phyloP scores from a whole-genome alignment of 768 basidiomycete species.

The Hygrocybe coccinea region DNA sequence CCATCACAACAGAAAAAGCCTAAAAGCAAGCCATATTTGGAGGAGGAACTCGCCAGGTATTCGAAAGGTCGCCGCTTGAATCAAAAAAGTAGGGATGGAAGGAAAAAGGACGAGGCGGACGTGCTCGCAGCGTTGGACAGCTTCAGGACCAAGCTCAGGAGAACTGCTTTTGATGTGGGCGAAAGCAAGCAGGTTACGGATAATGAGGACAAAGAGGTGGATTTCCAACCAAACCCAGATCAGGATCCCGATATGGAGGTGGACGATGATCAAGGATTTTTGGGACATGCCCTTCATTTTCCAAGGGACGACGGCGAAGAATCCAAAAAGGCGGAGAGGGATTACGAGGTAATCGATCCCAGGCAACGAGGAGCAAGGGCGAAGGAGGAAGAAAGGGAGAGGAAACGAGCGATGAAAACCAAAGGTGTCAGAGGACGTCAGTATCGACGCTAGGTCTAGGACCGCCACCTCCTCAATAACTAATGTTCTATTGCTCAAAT shows the following conservation, averaged over 20 bases:
- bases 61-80: constrained; percentile 57
- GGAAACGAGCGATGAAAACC: constrained; percentile 34
- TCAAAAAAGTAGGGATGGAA: constrained; percentile 43
- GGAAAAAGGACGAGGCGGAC: constrained; percentile 67
- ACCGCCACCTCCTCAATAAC: too few relatives aligned
- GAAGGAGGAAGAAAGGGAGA: constrained; percentile 71
- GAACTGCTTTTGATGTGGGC: constrained; percentile 30
- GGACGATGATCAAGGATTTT: constrained; percentile 71
- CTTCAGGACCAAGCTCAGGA: constrained; percentile 68
- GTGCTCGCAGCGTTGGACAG: constrained; percentile 62
- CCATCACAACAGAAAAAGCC: constrained; percentile 46
- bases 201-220: constrained; percentile 15
- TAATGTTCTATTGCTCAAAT: too few relatives aligned
- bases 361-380: constrained; percentile 67
- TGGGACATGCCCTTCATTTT: constrained; percentile 68
- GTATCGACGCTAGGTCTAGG: not conserved
- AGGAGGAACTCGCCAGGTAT: constrained; percentile 81
- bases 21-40: constrained; percentile 65
- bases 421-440: constrained; percentile 7
- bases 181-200: constrained; percentile 20
- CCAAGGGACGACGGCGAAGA: constrained; percentile 78
- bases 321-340: constrained; percentile 68
- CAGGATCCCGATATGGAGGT: constrained; percentile 64
- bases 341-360: constrained; percentile 89
- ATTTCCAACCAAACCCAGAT: constrained; percentile 15